Base-by-base conservation (phyloP, 2,329 filamentous ascomycete species). In the Fonsecaea monophora region DNA sequence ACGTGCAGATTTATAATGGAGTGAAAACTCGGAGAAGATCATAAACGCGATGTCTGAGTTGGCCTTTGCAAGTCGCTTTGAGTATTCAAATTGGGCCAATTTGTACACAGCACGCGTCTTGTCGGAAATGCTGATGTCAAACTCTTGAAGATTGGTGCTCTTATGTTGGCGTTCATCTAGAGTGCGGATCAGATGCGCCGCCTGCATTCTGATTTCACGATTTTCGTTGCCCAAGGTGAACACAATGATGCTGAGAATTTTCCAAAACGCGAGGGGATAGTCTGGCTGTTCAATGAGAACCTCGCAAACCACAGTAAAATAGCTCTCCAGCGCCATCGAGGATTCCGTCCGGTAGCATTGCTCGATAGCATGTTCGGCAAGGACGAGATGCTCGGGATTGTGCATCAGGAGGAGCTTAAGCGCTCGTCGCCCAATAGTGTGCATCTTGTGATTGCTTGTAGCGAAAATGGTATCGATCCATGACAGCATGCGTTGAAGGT, bases 71-170 rank as follows among this genome's bases (percentile, higher is more conserved):
- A 99, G 85, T 21, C 94, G 86, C 74, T 94, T 93, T 0, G 95
- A 98, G 25, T 96, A 96, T 76, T 98, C 94, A 71, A 97, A 98
- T 75, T 99, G 95, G 0, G 96, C 95, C 53, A 96, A 84, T 80
- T 99, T 99, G 80, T 98, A 99, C 2, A 99, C 94, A 0, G 94
- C 94, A 71, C 96, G 96, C 0, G 96, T 99, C 80, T 97, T 98
- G 80, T 99, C 96, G 0, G 94, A 96, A 65, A 99, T 95, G 77
- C 94, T 97, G 74, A 99, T 98, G 74, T 99, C 95, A 66, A 97
- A 96, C 77, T 99, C 95, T 76, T 97, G 92, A 6, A 99, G 88
- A 75, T 96, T 96, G 1, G 94, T 97, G 70, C 88, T 95, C 71
- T 91, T 90, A 70, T 90, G 87, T 71, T 95, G 91, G 30, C 92